These are phyloP conservation scores for Botrytis paeoniae DNA, from an alignment of 2,329 filamentous ascomycete species.

Conservation along the genomic window DNA sequence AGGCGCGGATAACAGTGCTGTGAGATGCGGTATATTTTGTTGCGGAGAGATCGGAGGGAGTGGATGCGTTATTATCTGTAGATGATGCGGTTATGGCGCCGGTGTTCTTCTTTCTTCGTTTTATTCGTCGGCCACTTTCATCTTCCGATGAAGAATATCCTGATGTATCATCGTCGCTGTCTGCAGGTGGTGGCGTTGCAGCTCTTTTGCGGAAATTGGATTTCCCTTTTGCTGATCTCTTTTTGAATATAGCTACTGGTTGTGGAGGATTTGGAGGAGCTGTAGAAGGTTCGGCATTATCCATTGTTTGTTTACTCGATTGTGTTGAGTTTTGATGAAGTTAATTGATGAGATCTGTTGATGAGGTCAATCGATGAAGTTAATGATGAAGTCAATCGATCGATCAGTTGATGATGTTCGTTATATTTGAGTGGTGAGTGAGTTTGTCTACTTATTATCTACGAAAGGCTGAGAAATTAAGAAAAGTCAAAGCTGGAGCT, in stretches of 20 bases:
- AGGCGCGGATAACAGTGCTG: constrained; percentile 58
- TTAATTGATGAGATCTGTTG: neutral
- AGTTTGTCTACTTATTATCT: neutral
- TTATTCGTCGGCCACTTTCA: constrained; percentile 72
- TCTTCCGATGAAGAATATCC: constrained; percentile 73
- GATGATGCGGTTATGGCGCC: constrained; percentile 65
- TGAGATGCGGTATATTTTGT: constrained; percentile 61
- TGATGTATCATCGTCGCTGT: constrained; percentile 44
- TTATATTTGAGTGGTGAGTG: neutral
- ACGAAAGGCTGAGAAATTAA: constrained; percentile 5
- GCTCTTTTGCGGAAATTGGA: constrained; percentile 77
- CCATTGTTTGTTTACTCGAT: constrained; percentile 9
- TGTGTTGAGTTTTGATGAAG: neutral
- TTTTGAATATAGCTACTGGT: constrained; percentile 73
- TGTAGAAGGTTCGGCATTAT: neutral
- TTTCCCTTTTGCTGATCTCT: constrained; percentile 73
- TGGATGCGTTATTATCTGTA: constrained; percentile 42
- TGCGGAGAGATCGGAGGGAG: constrained; percentile 45
- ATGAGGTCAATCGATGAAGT: too few species aligned
- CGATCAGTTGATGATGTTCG: neutral
- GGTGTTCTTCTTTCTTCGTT: constrained; percentile 70
- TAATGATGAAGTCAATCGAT: neutral
- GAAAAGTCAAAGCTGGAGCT: constrained; percentile 7
- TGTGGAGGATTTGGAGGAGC: constrained; percentile 9
- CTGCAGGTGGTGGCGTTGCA: constrained; percentile 70